Conservation (phyloP, 306 rosid genomes). For the Astragalus glycyphyllos region DNA sequence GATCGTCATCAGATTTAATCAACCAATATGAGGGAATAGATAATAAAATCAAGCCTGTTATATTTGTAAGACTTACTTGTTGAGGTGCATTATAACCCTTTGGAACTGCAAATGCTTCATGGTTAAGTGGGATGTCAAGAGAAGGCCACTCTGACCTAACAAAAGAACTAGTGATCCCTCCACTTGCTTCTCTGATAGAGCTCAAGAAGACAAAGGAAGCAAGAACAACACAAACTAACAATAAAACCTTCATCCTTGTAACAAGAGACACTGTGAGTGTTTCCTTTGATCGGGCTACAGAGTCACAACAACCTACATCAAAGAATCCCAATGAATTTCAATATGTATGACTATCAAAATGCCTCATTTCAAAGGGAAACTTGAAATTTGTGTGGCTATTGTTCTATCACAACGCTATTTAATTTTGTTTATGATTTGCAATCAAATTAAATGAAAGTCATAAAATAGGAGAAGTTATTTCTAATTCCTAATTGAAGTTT, state of each 20-base stretch:
- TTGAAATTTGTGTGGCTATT: too few species aligned
- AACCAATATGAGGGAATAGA: not conserved
- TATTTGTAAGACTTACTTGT: slow-evolving; percentile 61
- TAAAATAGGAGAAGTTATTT: too few species aligned
- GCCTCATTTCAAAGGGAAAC: too few species aligned
- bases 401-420: too few species aligned
- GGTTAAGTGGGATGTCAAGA: slow-evolving; percentile 70
- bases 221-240: slow-evolving; percentile 54
- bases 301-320: slow-evolving; percentile 47
- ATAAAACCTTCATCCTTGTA: slow-evolving; percentile 40
- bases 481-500: too few species aligned
- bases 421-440: too few species aligned
- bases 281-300: slow-evolving; percentile 40
- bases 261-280: slow-evolving; percentile 35
- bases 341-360: not conserved
- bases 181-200: slow-evolving; percentile 55
- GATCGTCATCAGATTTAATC: not conserved
- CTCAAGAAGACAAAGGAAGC: slow-evolving; percentile 56
- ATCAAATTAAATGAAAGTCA: too few species aligned
- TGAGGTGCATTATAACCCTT: slow-evolving; percentile 88
- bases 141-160: slow-evolving; percentile 79
- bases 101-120: slow-evolving; percentile 73
- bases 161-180: slow-evolving; percentile 80
- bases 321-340: slow-evolving; percentile 34
- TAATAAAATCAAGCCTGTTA: slow-evolving; percentile 1